Evolutionary conservation across 73 alveolate species (phyloP).

Genomic region (Diophrys appendiculata): DNA sequence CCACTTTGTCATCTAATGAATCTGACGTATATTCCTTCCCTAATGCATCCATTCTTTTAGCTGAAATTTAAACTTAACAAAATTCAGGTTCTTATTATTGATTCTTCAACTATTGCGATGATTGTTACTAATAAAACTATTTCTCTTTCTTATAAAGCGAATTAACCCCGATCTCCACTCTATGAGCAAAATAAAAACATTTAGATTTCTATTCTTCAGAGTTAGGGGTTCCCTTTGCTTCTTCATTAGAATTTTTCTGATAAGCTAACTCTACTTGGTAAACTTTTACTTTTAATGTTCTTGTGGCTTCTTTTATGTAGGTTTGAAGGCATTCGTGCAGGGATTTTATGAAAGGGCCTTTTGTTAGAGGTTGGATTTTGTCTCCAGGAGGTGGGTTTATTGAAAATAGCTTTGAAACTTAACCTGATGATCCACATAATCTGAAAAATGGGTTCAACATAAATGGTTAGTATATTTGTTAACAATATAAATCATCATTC

Average conservation of each 20-base stretch:
- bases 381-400: neutral
- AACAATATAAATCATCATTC: slow-evolving; percentile 54
- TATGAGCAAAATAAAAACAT: neutral
- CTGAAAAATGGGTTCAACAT: slow-evolving; percentile 24
- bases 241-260: too few relatives aligned
- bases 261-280: slow-evolving; percentile 24
- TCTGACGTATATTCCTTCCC: slow-evolving; percentile 39
- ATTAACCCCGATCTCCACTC: slow-evolving; percentile 4
- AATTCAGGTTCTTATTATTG: neutral
- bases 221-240: slow-evolving; percentile 19
- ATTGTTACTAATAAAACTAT: neutral
- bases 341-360: neutral
- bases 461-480: slow-evolving; percentile 15
- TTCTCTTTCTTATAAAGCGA: neutral
- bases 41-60: slow-evolving; percentile 29
- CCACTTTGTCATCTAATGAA: too few relatives aligned
- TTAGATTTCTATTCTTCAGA: slow-evolving; percentile 8
- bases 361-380: neutral
- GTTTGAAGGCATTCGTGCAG: slow-evolving; percentile 8
- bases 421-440: too few relatives aligned
- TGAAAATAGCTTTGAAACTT: too few relatives aligned
- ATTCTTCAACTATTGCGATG: neutral
- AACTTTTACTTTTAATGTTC: slow-evolving; percentile 12
- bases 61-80: neutral
- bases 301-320: slow-evolving; percentile 38